A percentile compares a stretch with the other conserved stretches of the same genome.
These are phyloP conservation scores for Hypomyces perniciosus DNA, from an alignment of 2,329 filamentous ascomycete genomes.

Conservation along the genomic window DNA sequence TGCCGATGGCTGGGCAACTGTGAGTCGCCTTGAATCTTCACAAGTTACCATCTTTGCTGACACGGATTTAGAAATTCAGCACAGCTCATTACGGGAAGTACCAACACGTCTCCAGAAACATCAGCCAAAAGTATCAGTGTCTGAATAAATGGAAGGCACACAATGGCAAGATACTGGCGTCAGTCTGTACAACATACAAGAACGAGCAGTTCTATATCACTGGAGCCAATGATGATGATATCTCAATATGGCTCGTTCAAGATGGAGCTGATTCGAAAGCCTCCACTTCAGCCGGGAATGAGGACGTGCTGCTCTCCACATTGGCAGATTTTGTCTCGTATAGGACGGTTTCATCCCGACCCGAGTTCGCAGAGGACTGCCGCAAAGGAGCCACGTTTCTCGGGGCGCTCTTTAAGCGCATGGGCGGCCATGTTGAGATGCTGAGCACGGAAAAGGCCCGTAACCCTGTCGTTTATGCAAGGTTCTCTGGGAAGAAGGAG, in stretches of 20 bases:
- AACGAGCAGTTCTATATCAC: slow-evolving; percentile 83
- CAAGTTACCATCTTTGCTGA: neutral
- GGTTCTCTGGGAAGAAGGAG: slow-evolving; percentile 71
- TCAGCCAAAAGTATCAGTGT: slow-evolving; percentile 77
- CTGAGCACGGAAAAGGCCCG: slow-evolving; percentile 72
- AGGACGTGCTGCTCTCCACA: slow-evolving; percentile 59
- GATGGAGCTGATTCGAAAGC: slow-evolving; percentile 26
- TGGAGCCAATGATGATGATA: slow-evolving; percentile 83
- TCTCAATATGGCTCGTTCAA: slow-evolving; percentile 80
- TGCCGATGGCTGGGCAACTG: slow-evolving; percentile 80
- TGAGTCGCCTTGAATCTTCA: slow-evolving; percentile 37
- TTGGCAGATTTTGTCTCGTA: slow-evolving; percentile 84
- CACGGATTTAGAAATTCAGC: slow-evolving; percentile 51
- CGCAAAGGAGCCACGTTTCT: slow-evolving; percentile 87
- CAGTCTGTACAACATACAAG: slow-evolving; percentile 64
- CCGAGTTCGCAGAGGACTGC: slow-evolving; percentile 85
- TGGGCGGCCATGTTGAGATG: slow-evolving; percentile 85
- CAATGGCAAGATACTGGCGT: slow-evolving; percentile 79
- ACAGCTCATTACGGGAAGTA: slow-evolving; percentile 59
- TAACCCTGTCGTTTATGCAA: slow-evolving; percentile 90
- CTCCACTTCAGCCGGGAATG: slow-evolving; percentile 31
- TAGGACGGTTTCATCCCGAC: slow-evolving; percentile 82
- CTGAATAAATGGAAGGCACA: slow-evolving; percentile 77
- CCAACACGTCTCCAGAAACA: slow-evolving; percentile 42
- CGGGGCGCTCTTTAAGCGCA: slow-evolving; percentile 81